Conservation (phyloP, 164 flowering plant species). For the Pachysandra terminalis region DNA sequence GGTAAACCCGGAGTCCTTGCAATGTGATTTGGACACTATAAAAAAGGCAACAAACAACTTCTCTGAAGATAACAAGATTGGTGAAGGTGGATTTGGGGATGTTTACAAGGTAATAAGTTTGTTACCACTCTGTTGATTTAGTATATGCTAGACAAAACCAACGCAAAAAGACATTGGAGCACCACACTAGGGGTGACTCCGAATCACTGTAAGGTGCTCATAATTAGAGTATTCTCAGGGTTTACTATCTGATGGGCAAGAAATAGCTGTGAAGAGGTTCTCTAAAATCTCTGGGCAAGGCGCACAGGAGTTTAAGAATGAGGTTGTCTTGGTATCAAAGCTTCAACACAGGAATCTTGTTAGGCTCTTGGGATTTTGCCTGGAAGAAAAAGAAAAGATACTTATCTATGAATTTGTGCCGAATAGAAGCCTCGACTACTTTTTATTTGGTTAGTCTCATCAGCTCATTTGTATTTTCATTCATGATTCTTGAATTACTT, state of each 20-base stretch:
- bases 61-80: constrained; percentile 7
- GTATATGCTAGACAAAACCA: too few species aligned
- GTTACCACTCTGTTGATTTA: too few species aligned
- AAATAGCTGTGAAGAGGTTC: constrained; percentile 26
- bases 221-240: constrained; percentile 12
- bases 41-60: constrained; percentile 8
- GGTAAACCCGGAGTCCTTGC: background rate
- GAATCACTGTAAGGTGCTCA: too few species aligned
- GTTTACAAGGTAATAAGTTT: constrained; percentile 5
- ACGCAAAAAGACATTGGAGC: too few species aligned
- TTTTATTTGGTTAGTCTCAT: constrained; percentile 23
- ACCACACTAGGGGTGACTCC: too few species aligned
- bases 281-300: constrained; percentile 19
- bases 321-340: constrained; percentile 17
- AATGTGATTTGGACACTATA: background rate
- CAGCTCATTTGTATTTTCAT: background rate
- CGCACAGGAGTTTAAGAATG: constrained; percentile 16
- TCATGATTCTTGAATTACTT: background rate
- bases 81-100: constrained; percentile 5
- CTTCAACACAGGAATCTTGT: constrained; percentile 33
- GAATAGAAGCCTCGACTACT: constrained; percentile 27
- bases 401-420: constrained; percentile 31
- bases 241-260: constrained; percentile 15
- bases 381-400: constrained; percentile 22
- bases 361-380: constrained; percentile 25